phyloP scores from a whole-genome alignment of 2,329 filamentous ascomycete genomes.

The Sporothrix humicola region DNA sequence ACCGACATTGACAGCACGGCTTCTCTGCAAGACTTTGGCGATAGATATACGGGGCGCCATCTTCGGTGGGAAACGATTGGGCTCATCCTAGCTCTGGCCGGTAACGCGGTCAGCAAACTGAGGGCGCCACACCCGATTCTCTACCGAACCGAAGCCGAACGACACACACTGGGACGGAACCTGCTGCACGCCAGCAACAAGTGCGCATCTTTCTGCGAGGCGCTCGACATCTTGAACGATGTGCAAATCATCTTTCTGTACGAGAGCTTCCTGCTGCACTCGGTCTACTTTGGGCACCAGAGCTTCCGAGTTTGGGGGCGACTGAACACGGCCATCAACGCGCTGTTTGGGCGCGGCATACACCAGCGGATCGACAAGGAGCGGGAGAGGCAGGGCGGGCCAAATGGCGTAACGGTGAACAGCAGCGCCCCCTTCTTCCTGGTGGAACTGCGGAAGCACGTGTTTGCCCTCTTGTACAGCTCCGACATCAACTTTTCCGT shows the following conservation, averaged over 20 bases:
- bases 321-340: conserved; percentile 31
- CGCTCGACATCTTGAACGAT: conserved; percentile 32
- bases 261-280: conserved; percentile 31
- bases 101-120: conserved; percentile 30
- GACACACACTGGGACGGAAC: conserved; percentile 26
- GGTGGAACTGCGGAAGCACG: conserved; percentile 32
- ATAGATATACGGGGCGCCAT: conserved; percentile 27
- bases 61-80: conserved; percentile 33
- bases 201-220: conserved; percentile 31
- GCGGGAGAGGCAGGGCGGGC: background rate
- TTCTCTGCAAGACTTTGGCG: conserved; percentile 28
- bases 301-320: conserved; percentile 29
- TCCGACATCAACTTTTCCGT: conserved; percentile 58
- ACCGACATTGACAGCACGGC: conserved; percentile 17
- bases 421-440: conserved; percentile 30
- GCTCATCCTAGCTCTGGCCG: conserved; percentile 26
- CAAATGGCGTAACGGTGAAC: too few species aligned
- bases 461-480: conserved; percentile 31
- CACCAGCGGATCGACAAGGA: conserved; percentile 28
- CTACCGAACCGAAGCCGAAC: conserved; percentile 28
- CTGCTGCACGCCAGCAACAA: conserved; percentile 30
- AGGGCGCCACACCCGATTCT: conserved; percentile 26
- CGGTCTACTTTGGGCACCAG: conserved; percentile 33
- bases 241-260: conserved; percentile 33
- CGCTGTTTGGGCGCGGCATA: conserved; percentile 29